These are phyloP conservation scores for Agaricus blazei DNA, from an alignment of 768 basidiomycete species.

Conservation along the genomic window DNA sequence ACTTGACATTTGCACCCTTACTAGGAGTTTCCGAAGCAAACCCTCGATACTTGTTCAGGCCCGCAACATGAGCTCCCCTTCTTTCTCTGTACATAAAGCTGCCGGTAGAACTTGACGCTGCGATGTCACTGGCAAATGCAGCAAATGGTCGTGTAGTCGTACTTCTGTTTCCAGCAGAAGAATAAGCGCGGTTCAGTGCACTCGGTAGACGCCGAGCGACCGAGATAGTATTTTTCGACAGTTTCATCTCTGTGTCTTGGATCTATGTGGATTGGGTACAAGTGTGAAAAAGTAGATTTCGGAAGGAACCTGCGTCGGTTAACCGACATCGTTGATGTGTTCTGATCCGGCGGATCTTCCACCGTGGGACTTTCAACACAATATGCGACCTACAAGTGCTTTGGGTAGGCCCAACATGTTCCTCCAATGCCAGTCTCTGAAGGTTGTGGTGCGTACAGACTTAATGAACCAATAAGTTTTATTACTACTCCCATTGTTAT, in stretches of 20 bases:
- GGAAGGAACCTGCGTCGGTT: background rate
- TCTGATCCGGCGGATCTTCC: too few relatives aligned
- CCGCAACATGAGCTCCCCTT: background rate
- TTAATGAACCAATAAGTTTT: too few relatives aligned
- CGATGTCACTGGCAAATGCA: background rate
- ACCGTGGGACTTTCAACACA: too few relatives aligned
- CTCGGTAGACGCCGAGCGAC: conserved; percentile 22
- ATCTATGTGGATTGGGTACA: too few relatives aligned
- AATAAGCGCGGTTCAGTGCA: conserved; percentile 15
- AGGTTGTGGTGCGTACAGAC: too few relatives aligned
- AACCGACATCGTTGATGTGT: background rate
- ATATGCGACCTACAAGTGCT: too few relatives aligned
- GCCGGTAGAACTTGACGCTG: background rate
- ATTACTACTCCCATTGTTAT: too few relatives aligned
- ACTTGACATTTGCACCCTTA: conserved; percentile 11
- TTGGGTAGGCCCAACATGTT: too few relatives aligned
- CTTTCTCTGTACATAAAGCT: too few relatives aligned
- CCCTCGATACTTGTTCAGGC: conserved; percentile 3
- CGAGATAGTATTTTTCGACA: conserved; percentile 28
- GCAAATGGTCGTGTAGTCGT: conserved; percentile 15
- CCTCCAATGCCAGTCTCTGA: too few relatives aligned
- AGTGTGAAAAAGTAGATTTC: too few relatives aligned
- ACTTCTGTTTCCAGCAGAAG: conserved; percentile 1
- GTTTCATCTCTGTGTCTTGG: conserved; percentile 24
- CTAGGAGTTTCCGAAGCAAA: conserved; percentile 26